phyloP scores from a whole-genome alignment of 352 stramenopile genomes.

The Peronosclerospora sorghi region DNA sequence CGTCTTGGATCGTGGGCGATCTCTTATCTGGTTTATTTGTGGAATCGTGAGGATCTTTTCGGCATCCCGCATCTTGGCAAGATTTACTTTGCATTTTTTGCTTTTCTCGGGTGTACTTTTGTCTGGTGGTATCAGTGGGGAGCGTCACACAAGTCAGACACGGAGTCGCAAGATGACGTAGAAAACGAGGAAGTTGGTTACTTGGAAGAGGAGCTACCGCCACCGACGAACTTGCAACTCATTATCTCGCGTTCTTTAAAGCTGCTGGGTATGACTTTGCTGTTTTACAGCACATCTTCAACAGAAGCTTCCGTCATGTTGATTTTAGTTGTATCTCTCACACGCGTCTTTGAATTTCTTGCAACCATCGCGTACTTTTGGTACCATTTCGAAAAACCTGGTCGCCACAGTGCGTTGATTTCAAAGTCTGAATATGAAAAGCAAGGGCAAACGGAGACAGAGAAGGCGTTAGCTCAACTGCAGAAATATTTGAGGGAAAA shows the following conservation, averaged over 20 bases:
- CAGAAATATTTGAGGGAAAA: constrained; percentile 57
- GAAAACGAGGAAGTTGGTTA: constrained; percentile 61
- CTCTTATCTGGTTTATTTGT: constrained; percentile 53
- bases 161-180: constrained; percentile 39
- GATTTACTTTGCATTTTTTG: constrained; percentile 79
- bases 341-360: constrained; percentile 63
- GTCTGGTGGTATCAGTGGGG: constrained; percentile 86
- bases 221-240: constrained; percentile 54
- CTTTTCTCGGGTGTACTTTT: constrained; percentile 49
- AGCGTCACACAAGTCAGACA: constrained; percentile 31
- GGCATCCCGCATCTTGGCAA: constrained; percentile 75
- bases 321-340: constrained; percentile 58
- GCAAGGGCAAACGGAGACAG: constrained; percentile 56
- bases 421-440: constrained; percentile 61
- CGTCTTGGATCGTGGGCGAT: constrained; percentile 43
- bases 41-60: constrained; percentile 57
- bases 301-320: constrained; percentile 61
- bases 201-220: constrained; percentile 45
- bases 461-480: constrained; percentile 60
- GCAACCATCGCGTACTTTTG: constrained; percentile 64
- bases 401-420: constrained; percentile 58
- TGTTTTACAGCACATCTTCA: constrained; percentile 79
- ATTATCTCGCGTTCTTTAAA: constrained; percentile 49
- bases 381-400: constrained; percentile 70
- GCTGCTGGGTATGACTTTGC: constrained; percentile 43